Conservation (phyloP, 352 stramenopile species). For the Globisporangium cystogenes region DNA sequence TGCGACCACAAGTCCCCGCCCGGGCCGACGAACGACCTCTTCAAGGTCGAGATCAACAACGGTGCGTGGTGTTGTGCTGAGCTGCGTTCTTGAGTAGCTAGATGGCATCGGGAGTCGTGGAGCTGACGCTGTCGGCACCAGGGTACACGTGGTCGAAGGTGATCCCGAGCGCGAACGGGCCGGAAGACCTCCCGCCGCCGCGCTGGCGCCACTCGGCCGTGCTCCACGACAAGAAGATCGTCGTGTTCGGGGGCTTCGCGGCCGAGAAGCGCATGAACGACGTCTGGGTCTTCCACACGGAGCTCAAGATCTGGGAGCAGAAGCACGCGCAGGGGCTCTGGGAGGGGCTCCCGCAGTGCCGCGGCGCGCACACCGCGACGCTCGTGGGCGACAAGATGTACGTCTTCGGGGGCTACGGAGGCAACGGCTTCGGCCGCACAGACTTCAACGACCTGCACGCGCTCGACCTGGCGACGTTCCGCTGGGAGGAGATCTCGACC, state of each 20-base stretch:
- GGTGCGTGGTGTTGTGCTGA: too few relatives aligned
- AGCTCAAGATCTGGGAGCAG: constrained; percentile 91
- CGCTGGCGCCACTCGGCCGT: constrained; percentile 84
- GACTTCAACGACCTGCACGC: constrained; percentile 95
- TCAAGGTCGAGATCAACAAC: constrained; percentile 89
- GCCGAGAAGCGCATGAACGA: constrained; percentile 94
- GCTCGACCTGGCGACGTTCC: constrained; percentile 88
- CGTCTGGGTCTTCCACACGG: constrained; percentile 94
- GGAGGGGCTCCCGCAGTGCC: constrained; percentile 86
- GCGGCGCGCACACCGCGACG: constrained; percentile 89
- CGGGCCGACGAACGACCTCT: constrained; percentile 93
- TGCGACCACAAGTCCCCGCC: constrained; percentile 89
- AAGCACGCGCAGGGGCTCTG: constrained; percentile 85
- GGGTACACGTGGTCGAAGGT: constrained; percentile 73
- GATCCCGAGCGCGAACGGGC: constrained; percentile 20
- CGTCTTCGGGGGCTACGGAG: constrained; percentile 96
- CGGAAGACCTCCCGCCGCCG: constrained; percentile 60
- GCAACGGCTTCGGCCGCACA: constrained; percentile 89
- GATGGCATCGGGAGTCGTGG: too few relatives aligned
- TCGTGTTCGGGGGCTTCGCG: constrained; percentile 95
- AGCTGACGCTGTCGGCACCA: constrained; percentile 4
- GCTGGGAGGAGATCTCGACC: constrained; percentile 86
- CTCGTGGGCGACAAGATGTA: constrained; percentile 89
- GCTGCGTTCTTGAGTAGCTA: too few relatives aligned
- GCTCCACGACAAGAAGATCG: constrained; percentile 78